Base-by-base conservation (phyloP, 352 stramenopile species). In the Phytophthora pistaciae region DNA sequence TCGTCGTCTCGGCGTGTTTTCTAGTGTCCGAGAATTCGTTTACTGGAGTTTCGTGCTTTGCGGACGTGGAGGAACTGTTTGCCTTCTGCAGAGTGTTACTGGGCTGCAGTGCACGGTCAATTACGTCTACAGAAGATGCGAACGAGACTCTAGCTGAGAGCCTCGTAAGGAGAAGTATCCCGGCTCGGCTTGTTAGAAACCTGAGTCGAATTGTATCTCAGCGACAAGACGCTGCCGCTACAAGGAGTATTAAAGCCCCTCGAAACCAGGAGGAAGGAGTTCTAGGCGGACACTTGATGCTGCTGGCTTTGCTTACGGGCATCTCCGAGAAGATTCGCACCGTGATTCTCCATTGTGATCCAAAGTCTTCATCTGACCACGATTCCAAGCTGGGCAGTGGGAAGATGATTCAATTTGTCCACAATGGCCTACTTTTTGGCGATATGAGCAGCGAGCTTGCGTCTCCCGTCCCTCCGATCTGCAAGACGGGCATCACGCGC, bases 1-100 rank as follows among this genome's bases (percentile, higher is more conserved):
- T 85, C 10, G 70, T 79, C 23, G 60, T 69, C 3, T 73, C 60
- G 1, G 46, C 74, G 9, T 80, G 71, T 52, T 65, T 66, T 38
- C 40, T 79, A 11, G 56, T 77, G 0, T 50, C 64, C 11, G 52
- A 57, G 54, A 44, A 49, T 14, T 46, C 11, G 46, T 27, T 60
- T 16, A 23, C 18, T 54, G 50, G 18, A 21, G 13, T 11, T 31
- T 64, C 33, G 20, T 54, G n/a, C 21, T 64, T 53, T 20, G 49
- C 46, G 16, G 38, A 25, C 7, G 42, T 78, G 23, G 72, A 78
- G 18, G 66, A 78, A 38, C 49, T 78, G 21, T 78, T 78, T 49
- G 33, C 46, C 3, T 75, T 78, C 11, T 75, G 67, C 13, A 46
- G 38, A 49, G 58, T 69, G 38, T 53, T 78, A 53, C 14, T 78